Conservation (phyloP, 305 asterid genomes). For the Plantago lanceolata region DNA sequence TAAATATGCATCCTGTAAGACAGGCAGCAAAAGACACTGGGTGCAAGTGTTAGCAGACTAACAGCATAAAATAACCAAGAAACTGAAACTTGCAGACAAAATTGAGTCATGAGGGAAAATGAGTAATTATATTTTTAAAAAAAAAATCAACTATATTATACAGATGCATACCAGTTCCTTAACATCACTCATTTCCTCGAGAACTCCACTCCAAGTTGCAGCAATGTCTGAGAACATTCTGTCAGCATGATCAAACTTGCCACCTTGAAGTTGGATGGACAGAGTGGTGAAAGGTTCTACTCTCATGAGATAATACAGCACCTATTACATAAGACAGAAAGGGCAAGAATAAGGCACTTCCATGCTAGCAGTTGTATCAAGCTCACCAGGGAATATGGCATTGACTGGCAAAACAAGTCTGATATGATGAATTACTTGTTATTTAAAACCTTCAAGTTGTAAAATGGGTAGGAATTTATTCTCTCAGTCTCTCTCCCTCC, state of each 20-base stretch:
- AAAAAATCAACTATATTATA: conserved; percentile 17
- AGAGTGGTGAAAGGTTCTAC: conserved; percentile 97
- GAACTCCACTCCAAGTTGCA: conserved; percentile 96
- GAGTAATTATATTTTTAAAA: not conserved
- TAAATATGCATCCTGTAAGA: conserved; percentile 20
- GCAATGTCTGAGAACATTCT: conserved; percentile 91
- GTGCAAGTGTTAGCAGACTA: not conserved
- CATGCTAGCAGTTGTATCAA: conserved; percentile 1
- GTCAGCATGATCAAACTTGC: conserved; percentile 97
- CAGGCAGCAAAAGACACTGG: conserved; percentile 17
- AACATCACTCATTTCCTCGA: conserved; percentile 98
- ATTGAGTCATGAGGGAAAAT: not conserved
- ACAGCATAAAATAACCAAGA: conserved; percentile 9
- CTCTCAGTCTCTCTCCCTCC: no score
- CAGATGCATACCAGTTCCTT: conserved; percentile 75
- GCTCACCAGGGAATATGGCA: not conserved
- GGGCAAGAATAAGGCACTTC: conserved; percentile 23
- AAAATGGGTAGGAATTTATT: not conserved
- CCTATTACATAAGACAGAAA: conserved; percentile 45
- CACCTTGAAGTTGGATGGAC: conserved; percentile 97
- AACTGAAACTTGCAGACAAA: conserved; percentile 9
- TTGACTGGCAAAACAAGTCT: not conserved
- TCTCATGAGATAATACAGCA: conserved; percentile 83
- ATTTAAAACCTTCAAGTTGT: no score
- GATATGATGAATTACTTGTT: not conserved